These are phyloP conservation scores for Boletus sp. DNA, from an alignment of 1,284 basidiomycete genomes.

Conservation along the genomic window DNA sequence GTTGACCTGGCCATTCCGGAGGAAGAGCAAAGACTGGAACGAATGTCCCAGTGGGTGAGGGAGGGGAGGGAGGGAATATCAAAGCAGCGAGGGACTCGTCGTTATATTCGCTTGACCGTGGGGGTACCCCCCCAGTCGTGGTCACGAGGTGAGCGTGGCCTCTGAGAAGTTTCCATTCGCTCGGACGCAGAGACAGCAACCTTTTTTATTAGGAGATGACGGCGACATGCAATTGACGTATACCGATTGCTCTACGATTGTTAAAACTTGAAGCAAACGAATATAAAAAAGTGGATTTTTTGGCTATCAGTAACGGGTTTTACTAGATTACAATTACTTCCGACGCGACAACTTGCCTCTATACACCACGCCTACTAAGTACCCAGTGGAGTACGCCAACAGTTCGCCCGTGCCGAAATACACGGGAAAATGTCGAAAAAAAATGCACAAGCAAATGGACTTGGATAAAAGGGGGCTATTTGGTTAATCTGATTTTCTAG, in stretches of 20 bases:
- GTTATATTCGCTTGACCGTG: slow-evolving; percentile 2
- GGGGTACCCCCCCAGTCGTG: slow-evolving; percentile 17
- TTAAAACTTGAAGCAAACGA: neutral
- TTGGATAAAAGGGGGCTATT: neutral
- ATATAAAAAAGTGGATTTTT: too few species aligned
- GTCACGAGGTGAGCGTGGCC: neutral
- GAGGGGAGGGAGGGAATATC: neutral
- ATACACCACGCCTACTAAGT: too few species aligned
- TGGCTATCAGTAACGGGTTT: too few species aligned
- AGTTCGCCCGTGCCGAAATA: neutral
- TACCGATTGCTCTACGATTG: neutral
- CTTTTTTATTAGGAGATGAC: neutral
- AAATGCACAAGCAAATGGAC: neutral
- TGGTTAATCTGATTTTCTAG: neutral
- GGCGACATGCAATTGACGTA: neutral
- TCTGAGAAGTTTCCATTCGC: neutral
- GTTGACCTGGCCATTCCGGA: neutral
- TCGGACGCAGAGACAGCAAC: too few species aligned
- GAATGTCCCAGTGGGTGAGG: neutral
- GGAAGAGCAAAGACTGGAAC: neutral
- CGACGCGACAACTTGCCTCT: too few species aligned
- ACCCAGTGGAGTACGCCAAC: too few species aligned
- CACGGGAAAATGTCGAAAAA: neutral
- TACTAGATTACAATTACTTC: too few species aligned
- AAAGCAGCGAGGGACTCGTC: too few species aligned